A percentile compares a stretch with the other conserved stretches of the same genome.
phyloP scores from a whole-genome alignment of 1,284 basidiomycete genomes.

The Papiliotrema terrestris region DNA sequence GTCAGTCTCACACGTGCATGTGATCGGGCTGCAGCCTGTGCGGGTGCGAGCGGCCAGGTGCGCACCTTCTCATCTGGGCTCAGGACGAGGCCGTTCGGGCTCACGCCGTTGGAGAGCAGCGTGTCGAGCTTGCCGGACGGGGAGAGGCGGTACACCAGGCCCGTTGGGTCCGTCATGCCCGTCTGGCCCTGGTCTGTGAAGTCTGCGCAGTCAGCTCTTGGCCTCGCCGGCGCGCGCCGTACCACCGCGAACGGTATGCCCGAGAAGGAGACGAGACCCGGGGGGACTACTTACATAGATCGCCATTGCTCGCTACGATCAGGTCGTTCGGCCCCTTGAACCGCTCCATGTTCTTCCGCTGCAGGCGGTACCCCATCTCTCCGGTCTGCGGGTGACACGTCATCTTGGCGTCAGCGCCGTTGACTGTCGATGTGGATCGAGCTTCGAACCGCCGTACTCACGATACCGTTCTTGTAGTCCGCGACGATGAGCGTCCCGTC shows the following conservation, averaged over 20 bases:
- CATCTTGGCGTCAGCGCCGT: conserved; percentile 2
- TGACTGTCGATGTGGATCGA: too few species aligned
- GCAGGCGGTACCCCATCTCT: conserved; percentile 5
- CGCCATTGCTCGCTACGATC: conserved; percentile 9
- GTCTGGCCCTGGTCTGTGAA: conserved; percentile 21
- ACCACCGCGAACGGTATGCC: too few species aligned
- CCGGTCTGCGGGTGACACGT: conserved; percentile 7
- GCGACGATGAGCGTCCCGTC: conserved; percentile 15
- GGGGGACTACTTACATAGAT: conserved; percentile 12
- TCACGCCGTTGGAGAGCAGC: conserved; percentile 12
- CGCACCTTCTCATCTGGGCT: conserved; percentile 12
- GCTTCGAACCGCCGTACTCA: conserved; percentile 11
- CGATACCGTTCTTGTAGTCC: conserved; percentile 18
- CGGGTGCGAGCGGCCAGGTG: too few species aligned
- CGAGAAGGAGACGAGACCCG: too few species aligned
- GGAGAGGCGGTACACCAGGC: conserved; percentile 12
- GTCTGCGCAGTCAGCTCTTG: conserved; percentile 1
- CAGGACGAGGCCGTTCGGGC: conserved; percentile 16
- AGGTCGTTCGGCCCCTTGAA: conserved; percentile 19
- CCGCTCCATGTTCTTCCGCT: conserved; percentile 12
- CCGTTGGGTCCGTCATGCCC: conserved; percentile 17
- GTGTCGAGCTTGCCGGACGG: conserved; percentile 14
- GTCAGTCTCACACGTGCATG: too few species aligned
- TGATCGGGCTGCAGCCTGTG: too few species aligned
- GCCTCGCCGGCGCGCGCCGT: too few species aligned